These are phyloP conservation scores for Cryphonectria naterciae DNA, from an alignment of 2,329 filamentous ascomycete species.

Conservation along the genomic window DNA sequence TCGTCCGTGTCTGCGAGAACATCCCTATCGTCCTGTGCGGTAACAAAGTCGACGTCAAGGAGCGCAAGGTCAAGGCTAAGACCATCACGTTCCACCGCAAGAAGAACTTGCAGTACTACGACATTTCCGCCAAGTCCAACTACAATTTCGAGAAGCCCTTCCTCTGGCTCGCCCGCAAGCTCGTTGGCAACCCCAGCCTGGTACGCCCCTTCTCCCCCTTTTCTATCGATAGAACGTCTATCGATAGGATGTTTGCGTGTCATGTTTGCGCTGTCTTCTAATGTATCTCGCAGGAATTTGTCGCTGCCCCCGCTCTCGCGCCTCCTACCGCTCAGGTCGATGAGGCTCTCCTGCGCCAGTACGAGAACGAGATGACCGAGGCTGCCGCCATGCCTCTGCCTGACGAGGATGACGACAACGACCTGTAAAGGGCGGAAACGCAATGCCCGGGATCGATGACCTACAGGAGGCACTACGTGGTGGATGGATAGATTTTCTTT, in stretches of 20 bases:
- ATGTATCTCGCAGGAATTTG: slow-evolving; percentile 75
- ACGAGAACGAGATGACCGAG: slow-evolving; percentile 84
- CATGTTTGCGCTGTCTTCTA: slow-evolving; percentile 30
- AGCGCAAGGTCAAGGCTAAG: slow-evolving; percentile 99
- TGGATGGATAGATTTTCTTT: slow-evolving; percentile 31
- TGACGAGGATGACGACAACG: slow-evolving; percentile 85
- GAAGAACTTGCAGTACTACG: slow-evolving; percentile 99
- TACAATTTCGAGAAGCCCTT: slow-evolving; percentile 99
- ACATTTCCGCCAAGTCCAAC: slow-evolving; percentile 99
- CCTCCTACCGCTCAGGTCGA: slow-evolving; percentile 92
- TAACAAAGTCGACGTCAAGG: slow-evolving; percentile 99
- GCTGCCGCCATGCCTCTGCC: slow-evolving; percentile 86
- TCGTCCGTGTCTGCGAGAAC: slow-evolving; percentile 99
- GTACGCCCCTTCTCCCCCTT: slow-evolving; percentile 55
- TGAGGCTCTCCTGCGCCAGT: slow-evolving; percentile 77
- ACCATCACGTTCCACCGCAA: slow-evolving; percentile 99
- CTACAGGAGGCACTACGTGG: slow-evolving; percentile 22
- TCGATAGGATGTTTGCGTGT: neutral
- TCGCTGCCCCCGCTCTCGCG: slow-evolving; percentile 91
- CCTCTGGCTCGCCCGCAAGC: slow-evolving; percentile 98
- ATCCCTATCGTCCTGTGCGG: slow-evolving; percentile 97
- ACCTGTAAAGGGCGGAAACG: slow-evolving; percentile 52
- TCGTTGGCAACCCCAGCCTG: slow-evolving; percentile 88
- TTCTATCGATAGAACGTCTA: neutral
- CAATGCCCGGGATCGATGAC: slow-evolving; percentile 6